Base-by-base conservation (phyloP, 179 eudicot species). In the Corrigiola litoralis region DNA sequence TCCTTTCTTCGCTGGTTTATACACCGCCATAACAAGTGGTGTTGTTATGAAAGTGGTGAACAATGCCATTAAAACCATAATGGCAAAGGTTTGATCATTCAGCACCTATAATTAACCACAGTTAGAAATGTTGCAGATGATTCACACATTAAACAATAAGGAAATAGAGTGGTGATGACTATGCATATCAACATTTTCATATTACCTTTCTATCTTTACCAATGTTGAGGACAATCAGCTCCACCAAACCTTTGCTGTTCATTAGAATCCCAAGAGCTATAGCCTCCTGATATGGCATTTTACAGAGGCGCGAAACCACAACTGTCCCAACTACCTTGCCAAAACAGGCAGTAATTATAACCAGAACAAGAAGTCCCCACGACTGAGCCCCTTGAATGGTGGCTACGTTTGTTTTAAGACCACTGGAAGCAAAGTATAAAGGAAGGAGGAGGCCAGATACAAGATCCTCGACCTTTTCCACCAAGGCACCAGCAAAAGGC, bases 191-290 rank as follows among this genome's bases (percentile, higher is more conserved):
- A 42, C 11, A 40, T 60, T 9, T 46, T 4, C 27, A 0, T 3
- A 61, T 48, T 79, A 90, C 92, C 90, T 82, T 82, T 75, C 92
- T 50, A 56, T 90, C 97, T 78, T 81, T 88, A 29, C 95, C 97
- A 64, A 90, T 90, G 72, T 90, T 90, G 47, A 90, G 85, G 65
- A 90, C 97, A 66, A 90, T 90, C 11, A 90, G 85, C 79, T 91
- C 97, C n/a, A 91, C 97, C 63, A 91, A 75, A 18, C 97, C 97
- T 76, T 90, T 90, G 41, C 87, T 90, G 78, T 90, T 90, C 97
- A 90, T 90, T 28, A 90, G 67, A 34, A 90, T 69, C 31, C 97
- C 97, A 29, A 90, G 83, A 24, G 95, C 80, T 5, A 88, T 11
- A 20, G 97, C 78, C 80, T 90, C 97, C 12, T 34, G 53, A 2